A percentile compares a stretch with the other conserved stretches of the same genome.
phyloP scores from a whole-genome alignment of 768 basidiomycete species.

The Boletus tomentosulus region DNA sequence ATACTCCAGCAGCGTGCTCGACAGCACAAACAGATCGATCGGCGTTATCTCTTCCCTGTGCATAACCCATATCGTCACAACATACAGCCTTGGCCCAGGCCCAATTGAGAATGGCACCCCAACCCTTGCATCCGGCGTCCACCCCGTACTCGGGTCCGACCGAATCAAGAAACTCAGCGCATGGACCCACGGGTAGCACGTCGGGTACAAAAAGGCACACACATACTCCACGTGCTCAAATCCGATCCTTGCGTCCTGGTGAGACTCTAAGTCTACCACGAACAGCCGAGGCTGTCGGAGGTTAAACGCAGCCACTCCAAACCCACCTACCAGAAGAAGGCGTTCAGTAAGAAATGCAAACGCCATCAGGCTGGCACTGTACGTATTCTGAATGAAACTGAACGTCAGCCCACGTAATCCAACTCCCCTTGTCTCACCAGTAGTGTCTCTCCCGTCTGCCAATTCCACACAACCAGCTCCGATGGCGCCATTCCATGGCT shows the following conservation, averaged over 20 bases:
- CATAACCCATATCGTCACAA: conserved; percentile 42
- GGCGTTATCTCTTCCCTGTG: conserved; percentile 24
- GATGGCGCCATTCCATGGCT: conserved; percentile 32
- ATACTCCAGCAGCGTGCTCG: conserved; percentile 32
- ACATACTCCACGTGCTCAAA: conserved; percentile 31
- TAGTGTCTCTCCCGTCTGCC: conserved; percentile 52
- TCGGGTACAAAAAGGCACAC: conserved; percentile 42
- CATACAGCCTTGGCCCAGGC: conserved; percentile 40
- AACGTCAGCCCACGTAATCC: not conserved
- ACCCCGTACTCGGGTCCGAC: conserved; percentile 50
- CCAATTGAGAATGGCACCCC: conserved; percentile 47
- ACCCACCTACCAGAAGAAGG: conserved; percentile 35
- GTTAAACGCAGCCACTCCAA: conserved; percentile 20
- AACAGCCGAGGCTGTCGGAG: conserved; percentile 27
- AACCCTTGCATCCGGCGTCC: conserved; percentile 33
- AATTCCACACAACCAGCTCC: conserved; percentile 61
- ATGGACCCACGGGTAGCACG: conserved; percentile 24
- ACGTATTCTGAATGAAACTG: conserved; percentile 18
- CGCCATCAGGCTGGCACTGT: conserved; percentile 33
- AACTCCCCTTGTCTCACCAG: conserved; percentile 38
- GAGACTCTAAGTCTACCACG: conserved; percentile 40
- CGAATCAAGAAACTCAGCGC: conserved; percentile 41
- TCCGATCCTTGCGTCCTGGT: conserved; percentile 25
- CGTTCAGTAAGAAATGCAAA: conserved; percentile 42
- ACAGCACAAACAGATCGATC: conserved; percentile 43